These are phyloP conservation scores for Spencermartinsiella europaea DNA, from an alignment of 805 yeast species.

Conservation along the genomic window DNA sequence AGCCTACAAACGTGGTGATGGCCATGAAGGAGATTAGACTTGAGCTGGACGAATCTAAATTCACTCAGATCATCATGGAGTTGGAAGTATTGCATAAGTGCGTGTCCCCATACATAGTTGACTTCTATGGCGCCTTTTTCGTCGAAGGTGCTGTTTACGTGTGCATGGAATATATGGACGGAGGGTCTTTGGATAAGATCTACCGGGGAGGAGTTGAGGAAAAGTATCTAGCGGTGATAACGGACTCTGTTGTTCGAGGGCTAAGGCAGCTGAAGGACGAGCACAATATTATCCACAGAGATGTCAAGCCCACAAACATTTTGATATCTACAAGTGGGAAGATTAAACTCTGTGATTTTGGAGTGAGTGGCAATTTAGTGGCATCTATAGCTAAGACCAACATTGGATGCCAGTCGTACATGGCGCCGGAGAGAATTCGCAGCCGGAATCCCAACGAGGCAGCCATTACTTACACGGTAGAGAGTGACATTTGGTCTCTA, in stretches of 20 bases:
- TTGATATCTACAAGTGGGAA: conserved; percentile 78
- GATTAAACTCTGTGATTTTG: conserved; percentile 90
- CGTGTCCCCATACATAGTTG: conserved; percentile 84
- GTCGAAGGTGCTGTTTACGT: conserved; percentile 97
- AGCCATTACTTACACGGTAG: conserved; percentile 64
- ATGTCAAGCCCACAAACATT: conserved; percentile 94
- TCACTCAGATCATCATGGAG: conserved; percentile 94
- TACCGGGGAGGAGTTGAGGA: conserved; percentile 78
- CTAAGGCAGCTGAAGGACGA: conserved; percentile 78
- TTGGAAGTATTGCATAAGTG: conserved; percentile 90
- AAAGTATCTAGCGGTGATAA: conserved; percentile 69
- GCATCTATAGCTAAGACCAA: conserved; percentile 93
- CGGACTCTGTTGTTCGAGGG: conserved; percentile 76
- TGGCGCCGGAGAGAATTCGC: conserved; percentile 97
- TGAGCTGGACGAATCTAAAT: conserved; percentile 89
- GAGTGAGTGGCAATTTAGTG: conserved; percentile 91
- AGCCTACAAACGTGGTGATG: conserved; percentile 87
- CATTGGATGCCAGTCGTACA: conserved; percentile 95
- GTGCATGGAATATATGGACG: conserved; percentile 98
- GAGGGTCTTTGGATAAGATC: conserved; percentile 85
- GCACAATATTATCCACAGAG: conserved; percentile 92
- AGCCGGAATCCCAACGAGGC: conserved; percentile 34
- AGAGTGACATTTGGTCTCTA: conserved; percentile 92
- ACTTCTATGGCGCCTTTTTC: conserved; percentile 95
- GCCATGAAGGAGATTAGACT: conserved; percentile 96